Percentiles rank a stretch among this genome's conserved stretches.
Evolutionary conservation across 2,329 filamentous ascomycete species (phyloP).

Genomic region (Pleomassaria siparia): DNA sequence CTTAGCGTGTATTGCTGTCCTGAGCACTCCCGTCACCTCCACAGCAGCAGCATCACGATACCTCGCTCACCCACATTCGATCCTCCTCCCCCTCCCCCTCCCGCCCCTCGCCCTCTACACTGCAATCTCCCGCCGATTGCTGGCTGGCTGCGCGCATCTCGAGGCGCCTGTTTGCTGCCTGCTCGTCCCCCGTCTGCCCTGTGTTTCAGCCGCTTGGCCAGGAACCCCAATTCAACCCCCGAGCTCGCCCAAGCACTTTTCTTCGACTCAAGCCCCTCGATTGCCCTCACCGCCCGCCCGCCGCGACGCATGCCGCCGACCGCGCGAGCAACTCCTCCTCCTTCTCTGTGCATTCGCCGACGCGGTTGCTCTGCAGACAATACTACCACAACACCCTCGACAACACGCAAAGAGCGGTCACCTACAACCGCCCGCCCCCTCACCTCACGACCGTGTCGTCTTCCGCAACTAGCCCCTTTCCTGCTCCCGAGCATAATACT

Average conservation of each 20-base stretch:
- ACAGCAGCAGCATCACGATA: neutral
- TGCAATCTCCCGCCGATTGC: neutral
- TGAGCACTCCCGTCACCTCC: constrained; percentile 1
- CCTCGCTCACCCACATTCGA: neutral
- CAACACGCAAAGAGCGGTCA: constrained; percentile 13
- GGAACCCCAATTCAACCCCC: constrained; percentile 21
- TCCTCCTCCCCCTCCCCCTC: neutral
- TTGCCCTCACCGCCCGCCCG: constrained; percentile 14
- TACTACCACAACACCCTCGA: constrained; percentile 5
- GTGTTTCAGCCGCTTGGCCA: constrained; percentile 31
- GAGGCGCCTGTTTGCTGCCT: neutral
- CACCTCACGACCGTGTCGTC: constrained; percentile 5
- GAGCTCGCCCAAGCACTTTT: constrained; percentile 7
- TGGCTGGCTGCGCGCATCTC: constrained; percentile 2
- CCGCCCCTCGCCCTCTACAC: neutral
- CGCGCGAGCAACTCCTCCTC: constrained; percentile 7
- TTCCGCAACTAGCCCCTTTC: constrained; percentile 5
- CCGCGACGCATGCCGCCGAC: constrained; percentile 19
- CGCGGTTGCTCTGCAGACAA: neutral
- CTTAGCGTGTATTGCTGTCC: neutral
- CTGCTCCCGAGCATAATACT: neutral
- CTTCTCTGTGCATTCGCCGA: constrained; percentile 1
- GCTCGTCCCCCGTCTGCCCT: constrained; percentile 15
- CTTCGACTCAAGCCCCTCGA: constrained; percentile 13
- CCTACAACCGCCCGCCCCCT: constrained; percentile 13